These are phyloP conservation scores for Aphanomyces astaci DNA, from an alignment of 352 stramenopile genomes.

Conservation along the genomic window DNA sequence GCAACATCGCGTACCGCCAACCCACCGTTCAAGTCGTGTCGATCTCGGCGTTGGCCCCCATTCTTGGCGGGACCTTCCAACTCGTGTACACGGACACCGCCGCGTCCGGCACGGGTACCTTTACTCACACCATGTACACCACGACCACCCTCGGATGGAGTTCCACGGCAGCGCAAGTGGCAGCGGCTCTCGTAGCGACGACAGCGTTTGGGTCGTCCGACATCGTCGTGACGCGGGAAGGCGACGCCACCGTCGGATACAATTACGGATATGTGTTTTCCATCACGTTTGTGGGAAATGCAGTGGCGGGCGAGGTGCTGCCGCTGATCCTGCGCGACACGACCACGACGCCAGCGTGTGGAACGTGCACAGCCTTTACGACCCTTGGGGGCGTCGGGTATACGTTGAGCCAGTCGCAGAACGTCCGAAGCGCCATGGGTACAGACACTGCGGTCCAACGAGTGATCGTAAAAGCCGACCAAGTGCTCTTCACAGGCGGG, in stretches of 20 bases:
- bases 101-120: constrained; percentile 34
- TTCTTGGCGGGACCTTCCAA: constrained; percentile 46
- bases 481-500: constrained; percentile 44
- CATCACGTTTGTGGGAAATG: constrained; percentile 69
- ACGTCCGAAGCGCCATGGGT: constrained; percentile 46
- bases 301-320: constrained; percentile 54
- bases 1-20: constrained; percentile 53
- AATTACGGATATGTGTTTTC: constrained; percentile 60
- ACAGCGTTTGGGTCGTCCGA: constrained; percentile 35
- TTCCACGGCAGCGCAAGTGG: constrained; percentile 31
- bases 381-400: constrained; percentile 33
- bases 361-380: constrained; percentile 34
- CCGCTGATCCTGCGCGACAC: constrained; percentile 30
- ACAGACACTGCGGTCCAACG: constrained; percentile 67
- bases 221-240: constrained; percentile 65
- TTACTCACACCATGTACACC: constrained; percentile 18
- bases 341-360: background rate
- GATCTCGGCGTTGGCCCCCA: constrained; percentile 40
- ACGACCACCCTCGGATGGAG: constrained; percentile 36
- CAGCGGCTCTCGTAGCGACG: constrained; percentile 31
- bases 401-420: constrained; percentile 31
- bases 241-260: constrained; percentile 46
- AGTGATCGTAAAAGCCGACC: constrained; percentile 45
- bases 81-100: constrained; percentile 20
- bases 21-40: constrained; percentile 69